Conservation (phyloP, 495 filamentous ascomycete genomes). For the Lophiotrema nucula region DNA sequence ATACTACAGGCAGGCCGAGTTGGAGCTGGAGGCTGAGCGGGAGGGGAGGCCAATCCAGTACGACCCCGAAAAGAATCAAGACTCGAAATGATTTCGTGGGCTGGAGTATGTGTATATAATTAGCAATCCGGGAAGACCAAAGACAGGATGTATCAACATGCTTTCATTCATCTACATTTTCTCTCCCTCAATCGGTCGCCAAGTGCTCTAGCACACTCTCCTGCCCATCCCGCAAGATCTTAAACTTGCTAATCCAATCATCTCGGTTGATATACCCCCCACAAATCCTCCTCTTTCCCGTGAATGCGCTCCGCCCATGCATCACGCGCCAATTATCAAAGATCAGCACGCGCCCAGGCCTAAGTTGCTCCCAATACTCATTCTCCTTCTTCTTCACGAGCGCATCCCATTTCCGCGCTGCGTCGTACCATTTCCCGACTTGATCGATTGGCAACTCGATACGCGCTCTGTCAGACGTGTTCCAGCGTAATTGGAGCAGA, state of each 20-base stretch:
- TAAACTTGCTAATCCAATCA: slow-evolving; percentile 77
- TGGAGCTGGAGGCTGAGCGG: slow-evolving; percentile 79
- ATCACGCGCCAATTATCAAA: slow-evolving; percentile 96
- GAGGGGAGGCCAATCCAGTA: slow-evolving; percentile 6
- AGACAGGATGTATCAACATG: slow-evolving; percentile 26
- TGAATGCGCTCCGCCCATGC: slow-evolving; percentile 79
- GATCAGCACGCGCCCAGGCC: slow-evolving; percentile 79
- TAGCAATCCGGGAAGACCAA: too few species aligned
- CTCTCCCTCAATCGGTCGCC: slow-evolving; percentile 26
- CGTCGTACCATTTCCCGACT: slow-evolving; percentile 67
- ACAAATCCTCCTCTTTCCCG: slow-evolving; percentile 80
- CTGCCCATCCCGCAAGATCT: slow-evolving; percentile 64
- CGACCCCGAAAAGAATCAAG: too few species aligned
- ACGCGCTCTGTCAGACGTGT: slow-evolving; percentile 78
- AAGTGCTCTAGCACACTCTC: slow-evolving; percentile 50
- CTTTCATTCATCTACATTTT: too few species aligned
- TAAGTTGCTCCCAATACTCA: slow-evolving; percentile 73
- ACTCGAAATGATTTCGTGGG: background rate
- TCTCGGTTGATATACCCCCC: slow-evolving; percentile 87
- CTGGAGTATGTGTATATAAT: slow-evolving; percentile 9
- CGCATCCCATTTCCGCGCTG: slow-evolving; percentile 49
- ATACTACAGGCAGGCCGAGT: slow-evolving; percentile 95
- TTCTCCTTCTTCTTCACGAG: slow-evolving; percentile 46
- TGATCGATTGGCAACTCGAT: slow-evolving; percentile 46
- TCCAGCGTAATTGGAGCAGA: slow-evolving; percentile 79